These are phyloP conservation scores for Metarhizium guizhouense DNA, from an alignment of 2,329 filamentous ascomycete genomes.

Conservation along the genomic window DNA sequence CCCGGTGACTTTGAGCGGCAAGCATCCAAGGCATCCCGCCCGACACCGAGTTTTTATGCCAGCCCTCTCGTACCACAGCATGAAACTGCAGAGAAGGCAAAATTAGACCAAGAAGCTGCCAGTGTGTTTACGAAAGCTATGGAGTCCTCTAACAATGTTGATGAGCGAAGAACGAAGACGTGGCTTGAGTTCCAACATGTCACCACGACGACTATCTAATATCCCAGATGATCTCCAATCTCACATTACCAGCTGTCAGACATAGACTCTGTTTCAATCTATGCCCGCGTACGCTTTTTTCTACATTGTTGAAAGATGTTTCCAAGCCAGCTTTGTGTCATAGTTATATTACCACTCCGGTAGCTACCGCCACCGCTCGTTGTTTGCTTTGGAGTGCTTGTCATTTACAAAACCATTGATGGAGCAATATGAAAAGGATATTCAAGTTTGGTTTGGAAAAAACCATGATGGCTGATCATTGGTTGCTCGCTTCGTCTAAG, in stretches of 20 bases:
- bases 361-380: too few relatives aligned
- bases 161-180: constrained; percentile 28
- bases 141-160: constrained; percentile 25
- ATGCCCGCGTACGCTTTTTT: neutral
- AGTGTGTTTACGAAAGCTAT: constrained; percentile 32
- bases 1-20: constrained; percentile 36
- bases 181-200: constrained; percentile 23
- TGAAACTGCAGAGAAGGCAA: constrained; percentile 37
- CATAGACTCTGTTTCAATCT: neutral
- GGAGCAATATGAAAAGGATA: neutral
- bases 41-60: constrained; percentile 23
- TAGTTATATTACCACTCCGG: too few relatives aligned
- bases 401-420: neutral
- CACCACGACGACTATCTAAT: constrained; percentile 8
- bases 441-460: neutral
- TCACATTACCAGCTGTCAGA: neutral
- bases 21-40: constrained; percentile 26
- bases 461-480: neutral
- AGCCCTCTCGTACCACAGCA: constrained; percentile 38
- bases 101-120: constrained; percentile 32
- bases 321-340: neutral
- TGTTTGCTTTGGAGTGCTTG: too few relatives aligned
- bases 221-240: neutral
- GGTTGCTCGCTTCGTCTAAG: neutral
- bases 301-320: neutral